Evolutionary conservation across 495 filamentous ascomycete species (phyloP).

Genomic region (Xylaria nigripes): DNA sequence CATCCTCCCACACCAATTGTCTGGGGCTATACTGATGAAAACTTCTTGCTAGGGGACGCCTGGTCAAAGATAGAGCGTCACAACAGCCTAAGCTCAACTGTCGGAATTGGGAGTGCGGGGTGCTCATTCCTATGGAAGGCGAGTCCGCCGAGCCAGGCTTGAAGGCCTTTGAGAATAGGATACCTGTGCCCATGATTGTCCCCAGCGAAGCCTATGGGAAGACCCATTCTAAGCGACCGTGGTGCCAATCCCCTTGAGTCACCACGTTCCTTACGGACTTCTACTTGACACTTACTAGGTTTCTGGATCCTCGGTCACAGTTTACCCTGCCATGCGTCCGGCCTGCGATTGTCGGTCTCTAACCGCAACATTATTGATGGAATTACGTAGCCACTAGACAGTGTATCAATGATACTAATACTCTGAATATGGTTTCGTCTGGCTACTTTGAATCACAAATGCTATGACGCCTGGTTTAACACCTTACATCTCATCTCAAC

Average conservation of each 20-base stretch:
- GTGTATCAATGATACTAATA: no score
- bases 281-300: no score
- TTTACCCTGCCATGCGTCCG: no score
- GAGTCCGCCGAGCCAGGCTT: constrained; percentile 17
- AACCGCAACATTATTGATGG: no score
- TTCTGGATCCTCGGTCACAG: no score
- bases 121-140: constrained; percentile 39
- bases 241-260: constrained; percentile 25
- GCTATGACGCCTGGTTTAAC: no score
- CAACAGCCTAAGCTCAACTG: constrained; percentile 67
- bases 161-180: constrained; percentile 45
- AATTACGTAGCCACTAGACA: no score
- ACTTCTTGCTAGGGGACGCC: constrained; percentile 49
- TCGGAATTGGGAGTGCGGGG: constrained; percentile 95
- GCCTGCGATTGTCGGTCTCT: no score
- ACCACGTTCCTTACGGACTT: not conserved
- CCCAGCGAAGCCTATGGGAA: constrained; percentile 24
- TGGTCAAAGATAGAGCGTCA: constrained; percentile 56
- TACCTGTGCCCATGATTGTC: constrained; percentile 64
- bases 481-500: no score
- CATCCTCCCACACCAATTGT: not conserved
- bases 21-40: constrained; percentile 13
- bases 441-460: no score
- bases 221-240: constrained; percentile 19
- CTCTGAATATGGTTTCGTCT: no score